Percentiles rank a stretch among this genome's conserved stretches.
These are phyloP conservation scores for Typha latifolia DNA, from an alignment of 176 grass and related monocot genomes.

Conservation along the genomic window DNA sequence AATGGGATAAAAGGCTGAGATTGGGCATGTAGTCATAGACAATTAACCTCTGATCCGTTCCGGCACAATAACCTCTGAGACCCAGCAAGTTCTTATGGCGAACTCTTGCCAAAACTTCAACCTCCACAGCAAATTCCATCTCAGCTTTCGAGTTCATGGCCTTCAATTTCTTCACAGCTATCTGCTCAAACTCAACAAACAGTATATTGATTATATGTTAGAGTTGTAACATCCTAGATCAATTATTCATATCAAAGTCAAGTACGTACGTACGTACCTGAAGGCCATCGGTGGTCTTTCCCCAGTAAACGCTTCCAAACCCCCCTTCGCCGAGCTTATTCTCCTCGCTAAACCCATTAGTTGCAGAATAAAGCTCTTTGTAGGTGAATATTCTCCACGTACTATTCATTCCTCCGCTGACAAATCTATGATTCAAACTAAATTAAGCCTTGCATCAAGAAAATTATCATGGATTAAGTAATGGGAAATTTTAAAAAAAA, in stretches of 20 bases:
- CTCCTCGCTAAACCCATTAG: slow-evolving; percentile 59
- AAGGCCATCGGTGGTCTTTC: slow-evolving; percentile 48
- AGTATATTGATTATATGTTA: too few relatives aligned
- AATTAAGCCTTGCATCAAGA: neutral
- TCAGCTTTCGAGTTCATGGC: slow-evolving; percentile 62
- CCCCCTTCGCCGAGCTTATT: slow-evolving; percentile 68
- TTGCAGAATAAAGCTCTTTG: slow-evolving; percentile 56
- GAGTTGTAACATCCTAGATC: too few relatives aligned
- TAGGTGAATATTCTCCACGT: slow-evolving; percentile 60
- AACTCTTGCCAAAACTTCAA: slow-evolving; percentile 55
- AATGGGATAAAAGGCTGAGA: slow-evolving; percentile 52
- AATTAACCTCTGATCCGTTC: slow-evolving; percentile 46
- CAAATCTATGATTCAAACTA: slow-evolving; percentile 4
- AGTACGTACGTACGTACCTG: slow-evolving; percentile 11
- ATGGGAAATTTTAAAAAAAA: neutral
- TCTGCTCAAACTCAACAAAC: slow-evolving; percentile 11
- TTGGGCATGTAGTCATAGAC: slow-evolving; percentile 85
- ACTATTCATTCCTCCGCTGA: slow-evolving; percentile 19
- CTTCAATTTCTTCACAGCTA: slow-evolving; percentile 66
- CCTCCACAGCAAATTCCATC: slow-evolving; percentile 77
- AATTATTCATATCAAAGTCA: too few relatives aligned
- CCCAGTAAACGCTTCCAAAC: slow-evolving; percentile 67
- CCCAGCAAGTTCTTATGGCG: slow-evolving; percentile 56
- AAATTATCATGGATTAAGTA: neutral
- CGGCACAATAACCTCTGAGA: slow-evolving; percentile 51